Percentiles rank a stretch among this genome's conserved stretches.
Conservation (phyloP, 495 filamentous ascomycete species). For the Astrothelium subdiscretum region DNA sequence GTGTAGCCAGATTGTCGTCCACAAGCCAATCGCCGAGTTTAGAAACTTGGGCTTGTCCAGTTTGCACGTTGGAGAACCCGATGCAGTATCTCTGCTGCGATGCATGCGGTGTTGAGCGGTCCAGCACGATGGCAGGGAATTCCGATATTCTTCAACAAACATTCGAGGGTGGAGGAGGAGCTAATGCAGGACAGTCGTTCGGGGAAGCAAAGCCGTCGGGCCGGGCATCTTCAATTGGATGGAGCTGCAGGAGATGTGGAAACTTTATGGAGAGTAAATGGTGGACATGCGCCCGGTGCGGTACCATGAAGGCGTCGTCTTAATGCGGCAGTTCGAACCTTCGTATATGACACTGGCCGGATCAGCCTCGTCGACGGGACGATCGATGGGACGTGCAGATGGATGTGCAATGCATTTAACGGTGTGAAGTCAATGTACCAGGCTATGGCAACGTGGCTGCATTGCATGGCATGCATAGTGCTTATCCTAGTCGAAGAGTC, state of each 20-base stretch:
- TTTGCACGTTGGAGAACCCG: slow-evolving; percentile 79
- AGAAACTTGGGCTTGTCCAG: slow-evolving; percentile 58
- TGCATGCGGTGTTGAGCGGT: slow-evolving; percentile 58
- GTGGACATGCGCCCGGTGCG: slow-evolving; percentile 32
- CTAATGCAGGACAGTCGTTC: slow-evolving; percentile 1
- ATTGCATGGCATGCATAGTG: background rate
- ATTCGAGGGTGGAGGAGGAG: background rate
- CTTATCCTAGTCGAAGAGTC: background rate
- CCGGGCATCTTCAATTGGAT: slow-evolving; percentile 17
- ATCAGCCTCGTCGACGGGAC: too few relatives aligned
- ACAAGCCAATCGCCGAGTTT: slow-evolving; percentile 8
- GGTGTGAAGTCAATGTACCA: background rate
- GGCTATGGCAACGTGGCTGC: background rate
- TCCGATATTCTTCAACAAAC: slow-evolving; percentile 9
- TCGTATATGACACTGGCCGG: background rate
- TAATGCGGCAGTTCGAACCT: background rate
- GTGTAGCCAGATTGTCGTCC: background rate
- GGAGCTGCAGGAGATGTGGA: slow-evolving; percentile 30
- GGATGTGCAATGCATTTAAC: background rate
- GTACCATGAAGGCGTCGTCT: slow-evolving; percentile 26
- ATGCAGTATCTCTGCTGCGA: slow-evolving; percentile 60
- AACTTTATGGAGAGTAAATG: slow-evolving; percentile 32
- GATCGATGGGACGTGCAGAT: background rate
- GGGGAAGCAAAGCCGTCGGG: background rate
- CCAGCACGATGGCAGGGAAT: slow-evolving; percentile 13